phyloP scores from a whole-genome alignment of 108 stramenopile genomes.

The Chaetoceros tenuissimus region DNA sequence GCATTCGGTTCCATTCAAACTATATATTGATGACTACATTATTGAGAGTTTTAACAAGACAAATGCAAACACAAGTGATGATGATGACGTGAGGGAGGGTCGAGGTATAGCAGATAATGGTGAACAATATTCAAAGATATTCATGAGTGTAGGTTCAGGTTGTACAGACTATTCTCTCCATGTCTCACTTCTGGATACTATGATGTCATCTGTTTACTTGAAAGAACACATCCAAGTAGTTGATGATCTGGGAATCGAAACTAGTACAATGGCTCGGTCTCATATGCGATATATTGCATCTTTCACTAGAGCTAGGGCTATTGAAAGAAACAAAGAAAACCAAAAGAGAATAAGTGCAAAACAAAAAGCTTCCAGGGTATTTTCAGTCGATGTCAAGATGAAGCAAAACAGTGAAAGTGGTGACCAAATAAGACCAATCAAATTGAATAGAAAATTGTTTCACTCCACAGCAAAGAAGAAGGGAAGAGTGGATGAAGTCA shows the following conservation, averaged over 20 bases:
- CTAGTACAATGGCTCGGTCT: too few relatives aligned
- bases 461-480: not conserved
- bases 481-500: not conserved
- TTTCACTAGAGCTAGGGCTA: not conserved
- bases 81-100: not conserved
- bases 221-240: not conserved
- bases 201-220: not conserved
- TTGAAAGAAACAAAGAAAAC: conserved; percentile 1
- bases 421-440: not conserved
- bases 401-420: not conserved
- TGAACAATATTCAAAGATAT: not conserved
- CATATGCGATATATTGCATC: not conserved
- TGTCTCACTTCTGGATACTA: conserved; percentile 4
- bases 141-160: conserved; percentile 21
- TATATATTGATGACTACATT: conserved; percentile 18
- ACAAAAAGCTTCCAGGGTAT: not conserved
- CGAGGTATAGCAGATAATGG: not conserved
- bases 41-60: not conserved
- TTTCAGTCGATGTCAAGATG: not conserved
- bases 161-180: conserved; percentile 9
- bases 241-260: too few relatives aligned
- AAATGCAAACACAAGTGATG: not conserved
- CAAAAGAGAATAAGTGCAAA: too few relatives aligned
- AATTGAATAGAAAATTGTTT: not conserved
- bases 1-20: conserved; percentile 12